A percentile compares a stretch with the other conserved stretches of the same genome.
Conservation (phyloP, 169 alveolate genomes). For the Perkinsus olseni region DNA sequence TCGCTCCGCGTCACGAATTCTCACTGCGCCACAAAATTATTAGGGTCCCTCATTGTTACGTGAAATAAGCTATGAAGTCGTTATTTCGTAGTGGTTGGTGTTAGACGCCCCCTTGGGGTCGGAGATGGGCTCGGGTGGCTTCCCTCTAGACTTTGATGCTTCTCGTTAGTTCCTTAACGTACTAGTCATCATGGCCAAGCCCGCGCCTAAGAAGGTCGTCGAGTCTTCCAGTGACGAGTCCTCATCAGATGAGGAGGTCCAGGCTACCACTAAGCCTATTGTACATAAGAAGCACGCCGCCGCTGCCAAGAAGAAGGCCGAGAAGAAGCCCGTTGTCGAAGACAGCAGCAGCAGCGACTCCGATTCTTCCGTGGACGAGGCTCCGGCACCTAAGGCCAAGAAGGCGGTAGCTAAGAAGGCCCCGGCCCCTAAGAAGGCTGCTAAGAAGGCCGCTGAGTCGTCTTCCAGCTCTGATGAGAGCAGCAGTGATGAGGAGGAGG, state of each 20-base stretch:
- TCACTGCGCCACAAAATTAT: neutral
- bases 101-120: neutral
- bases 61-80: neutral
- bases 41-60: neutral
- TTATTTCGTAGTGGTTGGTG: neutral
- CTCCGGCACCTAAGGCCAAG: neutral
- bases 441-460: neutral
- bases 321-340: neutral
- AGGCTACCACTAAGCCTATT: neutral
- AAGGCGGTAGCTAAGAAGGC: neutral
- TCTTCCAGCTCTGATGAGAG: neutral
- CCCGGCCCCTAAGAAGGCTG: neutral
- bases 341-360: slow-evolving; percentile 4
- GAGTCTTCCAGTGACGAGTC: neutral
- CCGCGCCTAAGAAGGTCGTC: slow-evolving; percentile 3
- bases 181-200: neutral
- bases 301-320: neutral
- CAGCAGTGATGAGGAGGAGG: neutral
- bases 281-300: neutral
- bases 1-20: neutral
- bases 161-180: neutral
- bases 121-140: neutral
- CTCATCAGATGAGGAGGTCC: neutral
- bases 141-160: neutral
- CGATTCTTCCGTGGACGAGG: neutral